Evolutionary conservation across 202 grass and related monocot species (phyloP), one percentile per base, ranked within the genome.

Genomic region (Brachypodium distachyon): DNA sequence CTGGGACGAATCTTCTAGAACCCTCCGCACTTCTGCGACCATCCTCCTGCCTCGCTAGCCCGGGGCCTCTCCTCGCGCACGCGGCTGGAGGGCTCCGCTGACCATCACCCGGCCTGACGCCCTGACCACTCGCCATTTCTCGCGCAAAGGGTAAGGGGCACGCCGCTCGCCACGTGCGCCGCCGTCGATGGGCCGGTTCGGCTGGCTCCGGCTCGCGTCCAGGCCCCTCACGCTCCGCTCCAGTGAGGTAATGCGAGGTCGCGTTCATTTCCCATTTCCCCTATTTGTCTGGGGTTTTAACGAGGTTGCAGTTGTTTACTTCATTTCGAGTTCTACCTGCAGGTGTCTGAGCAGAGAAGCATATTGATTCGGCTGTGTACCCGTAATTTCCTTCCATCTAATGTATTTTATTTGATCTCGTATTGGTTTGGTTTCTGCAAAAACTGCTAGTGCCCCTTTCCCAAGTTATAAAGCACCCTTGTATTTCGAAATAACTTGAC

Each of bases 181-280:
- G 48, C 70, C 34, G 36, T 40, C 6, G 26, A 96, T 96, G 92
- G 59, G 56, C 36, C 73, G 63, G 51, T 72, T 92, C 51, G 70
- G 77, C 33, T 92, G 89, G 86, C 42, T 83, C 34, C 50, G 77
- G 31, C 19, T 87, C 13, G 71, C 65, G 32, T 85, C 89, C 12
- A 87, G 86, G 40, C 85, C 75, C 19, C 21, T 89, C 40, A 25
- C 64, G 23, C 74, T 61, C 48, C 64, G 58, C 34, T 90, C 77
- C 36, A 31, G 66, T 19, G 81, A 89, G 86, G 89, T 96, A 43
- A 79, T 34, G 49, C 67, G 31, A 72, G 52, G 6, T 43, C 52
- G 37, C 36, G 43, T 44, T 25, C n/a, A 2, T 69, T 77, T 19
- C 39, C 27, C 67, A 44, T 84, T 81, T 65, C 28, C 44, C 76